Percentiles rank a stretch among this genome's conserved stretches.
phyloP scores from a whole-genome alignment of 495 filamentous ascomycete species.

The Penicillium diatomitis region DNA sequence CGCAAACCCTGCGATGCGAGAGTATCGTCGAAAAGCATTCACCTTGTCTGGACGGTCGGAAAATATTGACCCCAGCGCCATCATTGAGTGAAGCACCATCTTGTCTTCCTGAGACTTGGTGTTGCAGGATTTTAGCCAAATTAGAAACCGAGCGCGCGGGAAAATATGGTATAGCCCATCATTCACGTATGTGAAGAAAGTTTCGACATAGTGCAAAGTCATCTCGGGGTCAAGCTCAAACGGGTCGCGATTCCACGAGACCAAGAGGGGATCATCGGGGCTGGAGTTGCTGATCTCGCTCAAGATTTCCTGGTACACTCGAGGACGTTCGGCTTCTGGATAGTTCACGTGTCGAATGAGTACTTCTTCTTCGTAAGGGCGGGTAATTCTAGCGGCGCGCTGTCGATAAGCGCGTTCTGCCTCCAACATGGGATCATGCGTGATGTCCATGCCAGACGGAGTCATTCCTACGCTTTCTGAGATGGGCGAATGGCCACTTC shows the following conservation, averaged over 20 bases:
- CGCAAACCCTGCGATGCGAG: constrained; percentile 50
- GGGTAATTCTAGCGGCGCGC: constrained; percentile 10
- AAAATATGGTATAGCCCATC: constrained; percentile 48
- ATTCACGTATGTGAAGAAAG: constrained; percentile 47
- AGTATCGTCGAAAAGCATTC: constrained; percentile 39
- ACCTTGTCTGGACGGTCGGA: constrained; percentile 43
- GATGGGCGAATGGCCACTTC: constrained; percentile 27
- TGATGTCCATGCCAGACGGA: constrained; percentile 19
- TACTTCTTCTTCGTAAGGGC: constrained; percentile 10
- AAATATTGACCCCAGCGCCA: constrained; percentile 50
- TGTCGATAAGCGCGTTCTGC: constrained; percentile 18
- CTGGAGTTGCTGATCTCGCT: constrained; percentile 24
- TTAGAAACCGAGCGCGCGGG: constrained; percentile 41
- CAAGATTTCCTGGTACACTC: constrained; percentile 28
- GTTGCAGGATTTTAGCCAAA: constrained; percentile 44
- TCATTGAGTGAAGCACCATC: constrained; percentile 61
- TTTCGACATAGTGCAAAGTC: constrained; percentile 42
- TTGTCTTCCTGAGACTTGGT: constrained; percentile 53
- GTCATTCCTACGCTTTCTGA: constrained; percentile 26
- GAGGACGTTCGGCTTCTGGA: constrained; percentile 6
- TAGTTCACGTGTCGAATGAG: constrained; percentile 6
- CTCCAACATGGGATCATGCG: constrained; percentile 19
- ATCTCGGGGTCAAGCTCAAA: constrained; percentile 44
- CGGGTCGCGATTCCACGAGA: constrained; percentile 56
- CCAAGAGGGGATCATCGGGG: constrained; percentile 37